Base-by-base conservation (phyloP, 495 filamentous ascomycete species). In the Trichoderma erinaceum region DNA sequence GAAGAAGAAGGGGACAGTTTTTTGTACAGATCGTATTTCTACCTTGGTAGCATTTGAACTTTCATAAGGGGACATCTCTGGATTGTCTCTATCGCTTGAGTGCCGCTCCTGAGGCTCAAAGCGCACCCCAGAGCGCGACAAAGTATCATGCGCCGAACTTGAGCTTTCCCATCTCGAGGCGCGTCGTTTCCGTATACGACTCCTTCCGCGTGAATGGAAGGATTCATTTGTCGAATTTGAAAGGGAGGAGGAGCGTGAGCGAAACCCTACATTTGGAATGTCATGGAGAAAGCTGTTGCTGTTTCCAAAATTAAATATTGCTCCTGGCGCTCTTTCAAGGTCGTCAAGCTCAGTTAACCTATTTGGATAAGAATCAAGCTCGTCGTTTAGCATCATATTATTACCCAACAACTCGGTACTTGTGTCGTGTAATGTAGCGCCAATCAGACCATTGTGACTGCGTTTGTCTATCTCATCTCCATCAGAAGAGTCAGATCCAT, bases 31-130 rank as follows among this genome's bases (percentile, higher is more conserved):
- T 1, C 5, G 21, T 0, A 1, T 18, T 2, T 52, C 48, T 5
- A 52, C 48, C 21, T 52, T 52, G 48, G 48, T 52, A 4, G 48
- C 48, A 52, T 52, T 52, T 23, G 48, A 52, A 52, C 48, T 52
- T 21, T n/a, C 48, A 21, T 52, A 52, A 10, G 48, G 48, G 18
- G 48, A 52, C 48, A 52, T 52, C 6, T 52, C 48, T 10, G 21
- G 4, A 23, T 6, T 52, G 18, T 52, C 48, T 4, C 10, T 21
- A 4, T 23, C 48, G 21, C 48, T 52, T 2, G 48, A 25, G 48
- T 52, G 16, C 48, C 21, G n/a, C 8, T 23, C 21, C 10, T 52
- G 18, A 21, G 48, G 21, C 4, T 52, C 3, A 23, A 52, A 52
- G 21, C 48, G 48, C 21, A 52, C 48, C 3, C 48, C 48, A 23